Base-by-base conservation (phyloP, 768 basidiomycete species). In the Boletus vermiculosoides region DNA sequence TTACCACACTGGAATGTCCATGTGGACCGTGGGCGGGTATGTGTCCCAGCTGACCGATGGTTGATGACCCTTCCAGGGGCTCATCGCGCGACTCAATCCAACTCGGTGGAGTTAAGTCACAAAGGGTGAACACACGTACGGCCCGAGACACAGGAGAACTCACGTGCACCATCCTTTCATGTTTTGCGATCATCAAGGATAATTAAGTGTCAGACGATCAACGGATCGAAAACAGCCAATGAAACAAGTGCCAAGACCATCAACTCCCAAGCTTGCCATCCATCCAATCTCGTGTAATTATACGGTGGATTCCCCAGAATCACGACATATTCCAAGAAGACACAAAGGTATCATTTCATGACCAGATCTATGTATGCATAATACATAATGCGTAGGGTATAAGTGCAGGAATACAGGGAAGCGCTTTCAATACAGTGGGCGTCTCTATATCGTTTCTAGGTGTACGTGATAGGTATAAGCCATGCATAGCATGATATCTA, bases 321-420 rank as follows among this genome's bases (percentile, higher is more conserved):
- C 16, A 7, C 16, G 22, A 22, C 20, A 28, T 12, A 15, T 25
- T 36, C 39, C 63, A 61, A 63, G 42, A 59, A 48, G 34, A 52
- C 22, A 56, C 39, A 40, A 50, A 47, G 41, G 52, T 25, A 51
- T 65, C 45, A 22, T 52, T 48, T 42, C 30, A 49, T 52, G 28
- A 23, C 25, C 6, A 34, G 52, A n/a, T 16, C 16, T 48, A 30
- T 49, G 51, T 59, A 36, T 54, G 52, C 45, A 57, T 64, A 59
- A 57, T 69, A 69, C 64, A 68, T 2, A 20, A 45, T 68, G 59
- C 16, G 50, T 58, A 50, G 62, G 60, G 61, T 69, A 64, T 62
- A 57, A 20, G 40, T 63, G 45, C 50, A 56, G 39, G 13, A 56
- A 50, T 63, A 66, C 55, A 59, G 18, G n/a, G 39, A 45, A 45